Evolutionary conservation across 495 filamentous ascomycete species (phyloP), one percentile per base, ranked within the genome.

Genomic region (Beverwykella pulmonaria): DNA sequence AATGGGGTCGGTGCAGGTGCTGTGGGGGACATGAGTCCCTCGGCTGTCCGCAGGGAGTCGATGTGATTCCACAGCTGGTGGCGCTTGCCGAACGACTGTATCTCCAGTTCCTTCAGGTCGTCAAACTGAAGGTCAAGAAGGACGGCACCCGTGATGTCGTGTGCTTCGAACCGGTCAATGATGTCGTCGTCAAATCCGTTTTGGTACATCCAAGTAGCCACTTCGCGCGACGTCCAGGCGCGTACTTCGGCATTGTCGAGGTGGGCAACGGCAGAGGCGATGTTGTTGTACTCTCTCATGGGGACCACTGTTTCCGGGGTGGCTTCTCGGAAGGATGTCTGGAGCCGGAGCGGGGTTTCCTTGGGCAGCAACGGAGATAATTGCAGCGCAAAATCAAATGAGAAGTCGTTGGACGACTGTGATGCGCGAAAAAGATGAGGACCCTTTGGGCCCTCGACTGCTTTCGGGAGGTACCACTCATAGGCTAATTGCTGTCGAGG

Each of bases 31-130:
- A 72, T 44, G 52, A 71, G 64, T 2, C 66, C 67, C 17, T 75
- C 71, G 12, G 58, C 69, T 19, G 86, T 84, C 46, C 88, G 82
- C 14, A 96, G 83, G 9, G 81, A 76, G 68, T 88, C 83, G 60
- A 98, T 96, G 65, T 90, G 88, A 67, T 86, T 86, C 92, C 95
- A 96, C 0, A 98, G 71, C 64, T 83, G 84, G 56, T 92, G 92
- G 22, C 94, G 86, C 68, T 93, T 92, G 17, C 94, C 94, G 77
- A 97, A 97, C 0, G 94, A 97, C n/a, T 82, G 78, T 63, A 98
- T 95, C 22, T 89, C 89, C 5, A 97, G 86, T 77, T 98, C 94
- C 72, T 92, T 92, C n/a, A 98, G 81, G 72, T 97, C 92, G 34
- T 96, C 91, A 68, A 90, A 85, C 72, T 96, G 89, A n/a, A 98